Evolutionary conservation across 345 rosid genomes (phyloP).

Genomic region (Murraya koenigii): DNA sequence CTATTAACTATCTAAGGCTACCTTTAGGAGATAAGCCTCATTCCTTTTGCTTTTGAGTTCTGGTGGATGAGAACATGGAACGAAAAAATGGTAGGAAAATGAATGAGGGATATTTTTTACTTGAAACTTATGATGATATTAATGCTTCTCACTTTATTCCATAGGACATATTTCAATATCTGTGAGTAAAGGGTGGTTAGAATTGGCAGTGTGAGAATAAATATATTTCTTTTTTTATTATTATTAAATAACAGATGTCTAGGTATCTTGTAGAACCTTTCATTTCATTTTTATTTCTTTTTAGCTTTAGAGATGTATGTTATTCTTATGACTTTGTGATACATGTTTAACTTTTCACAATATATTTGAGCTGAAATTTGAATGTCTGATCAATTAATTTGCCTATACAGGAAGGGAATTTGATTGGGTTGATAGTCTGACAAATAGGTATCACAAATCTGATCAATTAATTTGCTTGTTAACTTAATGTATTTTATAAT

Average conservation of each 20-base stretch:
- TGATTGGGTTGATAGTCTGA: conserved; percentile 83
- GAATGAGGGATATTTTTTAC: too few species aligned
- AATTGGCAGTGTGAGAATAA: too few species aligned
- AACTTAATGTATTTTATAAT: too few species aligned
- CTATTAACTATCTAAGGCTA: neutral
- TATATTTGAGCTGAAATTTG: conserved; percentile 5
- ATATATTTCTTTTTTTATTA: neutral
- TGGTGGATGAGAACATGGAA: neutral
- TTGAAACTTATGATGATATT: too few species aligned
- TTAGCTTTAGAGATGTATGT: neutral
- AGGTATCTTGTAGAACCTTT: neutral
- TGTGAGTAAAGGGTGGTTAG: too few species aligned
- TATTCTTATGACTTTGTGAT: neutral
- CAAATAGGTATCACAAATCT: too few species aligned
- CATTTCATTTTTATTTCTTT: neutral
- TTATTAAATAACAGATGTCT: neutral
- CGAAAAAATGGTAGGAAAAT: neutral
- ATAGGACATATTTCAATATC: too few species aligned
- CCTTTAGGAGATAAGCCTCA: neutral
- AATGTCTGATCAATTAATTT: conserved; percentile 1
- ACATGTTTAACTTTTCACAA: neutral
- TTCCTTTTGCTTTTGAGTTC: neutral
- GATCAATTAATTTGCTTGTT: too few species aligned
- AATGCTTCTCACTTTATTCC: too few species aligned
- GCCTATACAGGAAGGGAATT: conserved; percentile 53